These are phyloP conservation scores for Mortierella sp. DNA, from an alignment of 371 early-diverging fungal genomes.

Conservation along the genomic window DNA sequence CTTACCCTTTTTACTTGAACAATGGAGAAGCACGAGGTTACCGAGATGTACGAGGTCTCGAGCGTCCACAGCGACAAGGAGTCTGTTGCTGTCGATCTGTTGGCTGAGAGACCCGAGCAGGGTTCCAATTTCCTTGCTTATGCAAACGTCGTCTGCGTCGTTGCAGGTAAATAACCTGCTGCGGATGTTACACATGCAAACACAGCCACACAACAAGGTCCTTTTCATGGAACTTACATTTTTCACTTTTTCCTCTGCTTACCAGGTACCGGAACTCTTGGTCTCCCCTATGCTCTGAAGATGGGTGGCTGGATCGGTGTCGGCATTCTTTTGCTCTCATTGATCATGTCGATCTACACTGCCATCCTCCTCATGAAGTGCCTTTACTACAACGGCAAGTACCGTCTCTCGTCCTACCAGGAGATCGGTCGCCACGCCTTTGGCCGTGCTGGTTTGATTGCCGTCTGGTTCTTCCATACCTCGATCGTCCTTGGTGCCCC, in stretches of 20 bases:
- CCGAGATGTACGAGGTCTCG: constrained; percentile 30
- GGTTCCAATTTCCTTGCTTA: constrained; percentile 59
- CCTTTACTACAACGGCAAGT: constrained; percentile 68
- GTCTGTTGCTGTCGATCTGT: constrained; percentile 22
- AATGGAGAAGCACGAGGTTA: constrained; percentile 27
- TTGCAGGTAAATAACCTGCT: constrained; percentile 77
- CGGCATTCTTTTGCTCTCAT: constrained; percentile 74
- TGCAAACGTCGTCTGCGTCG: constrained; percentile 79
- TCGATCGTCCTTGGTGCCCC: constrained; percentile 66
- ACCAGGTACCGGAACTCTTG: constrained; percentile 75
- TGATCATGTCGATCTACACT: constrained; percentile 77
- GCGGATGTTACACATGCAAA: neutral
- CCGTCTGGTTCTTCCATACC: constrained; percentile 64
- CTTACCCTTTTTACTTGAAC: neutral
- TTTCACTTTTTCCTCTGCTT: neutral
- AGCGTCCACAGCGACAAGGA: constrained; percentile 43
- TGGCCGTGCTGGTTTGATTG: constrained; percentile 41
- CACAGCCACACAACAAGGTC: neutral
- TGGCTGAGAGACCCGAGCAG: constrained; percentile 45
- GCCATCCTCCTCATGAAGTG: constrained; percentile 78
- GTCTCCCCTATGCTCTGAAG: constrained; percentile 85
- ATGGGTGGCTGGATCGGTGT: constrained; percentile 88
- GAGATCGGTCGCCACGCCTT: constrained; percentile 56
- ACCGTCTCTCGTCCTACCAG: constrained; percentile 48
- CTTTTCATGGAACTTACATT: neutral